Evolutionary conservation across 805 yeast species (phyloP), one percentile per base, ranked within the genome.

Genomic region (Vanderwaltozyma polyspora): DNA sequence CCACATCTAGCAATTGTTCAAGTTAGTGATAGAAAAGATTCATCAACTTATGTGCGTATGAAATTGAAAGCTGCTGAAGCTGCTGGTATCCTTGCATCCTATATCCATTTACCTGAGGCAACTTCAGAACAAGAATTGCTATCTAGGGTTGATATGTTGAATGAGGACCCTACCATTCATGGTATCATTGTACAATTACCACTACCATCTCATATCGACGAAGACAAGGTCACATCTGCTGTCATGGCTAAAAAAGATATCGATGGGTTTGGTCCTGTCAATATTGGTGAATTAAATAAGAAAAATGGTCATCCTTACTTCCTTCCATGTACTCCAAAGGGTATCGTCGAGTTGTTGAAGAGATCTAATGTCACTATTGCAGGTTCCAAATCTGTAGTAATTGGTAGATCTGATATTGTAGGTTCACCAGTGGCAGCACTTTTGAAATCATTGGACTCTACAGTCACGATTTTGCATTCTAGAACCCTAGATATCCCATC

Each of bases 311-410:
- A 64, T 25, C 95, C 96, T 22, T 61, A 65, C 40, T 87, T 85
- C 60, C 68, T 79, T 44, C 97, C 98, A 24, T 89, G 97, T 64
- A 89, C 98, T 19, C 98, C 98, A 36, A 76, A 79, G 61, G 98
- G 98, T 38, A 74, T 86, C 49, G 78, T 89, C 66, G 80, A 76
- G 50, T 64, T 89, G 51, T 67, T 89, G 51, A 73, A 79, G 47
- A 69, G 77, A 43, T 72, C 83, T 32, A 75, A 79, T 7, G 73
- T 84, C 18, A 60, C 64, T 22, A 62, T 86, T 38, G 57, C 72
- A n/a, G 96, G 96, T 37, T 74, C 83, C 48, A 70, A 70, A 41
- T 94, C 93, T 14, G 94, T 87, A 38, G 97, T 89, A 16, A 66
- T 91, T 40, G 97, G 98, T 35, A 74, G 97, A 55, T 82, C 94